Evolutionary conservation across 768 basidiomycete genomes (phyloP).

Genomic region (Tylopilus subfusipes): DNA sequence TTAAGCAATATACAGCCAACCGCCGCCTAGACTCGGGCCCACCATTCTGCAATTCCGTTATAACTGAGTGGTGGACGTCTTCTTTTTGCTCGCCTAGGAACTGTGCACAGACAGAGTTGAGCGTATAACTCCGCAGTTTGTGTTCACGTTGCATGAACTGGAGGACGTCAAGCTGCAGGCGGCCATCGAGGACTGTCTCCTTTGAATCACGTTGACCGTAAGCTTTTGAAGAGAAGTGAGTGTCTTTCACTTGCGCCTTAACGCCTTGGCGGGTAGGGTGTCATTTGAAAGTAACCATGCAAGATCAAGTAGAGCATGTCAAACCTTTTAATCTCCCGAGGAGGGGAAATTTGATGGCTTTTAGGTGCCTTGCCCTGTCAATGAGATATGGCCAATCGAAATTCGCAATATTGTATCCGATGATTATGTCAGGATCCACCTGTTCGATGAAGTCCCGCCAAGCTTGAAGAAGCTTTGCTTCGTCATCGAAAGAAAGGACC

Average conservation of each 20-base stretch:
- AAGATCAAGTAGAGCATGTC: slow-evolving; percentile 5
- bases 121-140: slow-evolving; percentile 93
- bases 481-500: slow-evolving; percentile 79
- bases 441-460: slow-evolving; percentile 89
- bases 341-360: slow-evolving; percentile 61
- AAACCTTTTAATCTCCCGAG: slow-evolving; percentile 75
- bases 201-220: slow-evolving; percentile 97
- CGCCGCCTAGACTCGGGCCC: slow-evolving; percentile 90
- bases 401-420: slow-evolving; percentile 91
- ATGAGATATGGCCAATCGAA: slow-evolving; percentile 98
- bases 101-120: slow-evolving; percentile 97
- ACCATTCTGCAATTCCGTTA: slow-evolving; percentile 96
- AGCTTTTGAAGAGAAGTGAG: slow-evolving; percentile 97
- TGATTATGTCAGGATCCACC: slow-evolving; percentile 93
- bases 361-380: slow-evolving; percentile 85
- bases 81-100: slow-evolving; percentile 99
- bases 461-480: slow-evolving; percentile 65
- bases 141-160: slow-evolving; percentile 99
- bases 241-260: slow-evolving; percentile 80
- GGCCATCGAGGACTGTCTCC: slow-evolving; percentile 85
- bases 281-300: not conserved
- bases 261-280: slow-evolving; percentile 43
- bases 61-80: slow-evolving; percentile 97
- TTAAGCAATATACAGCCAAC: slow-evolving; percentile 95
- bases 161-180: slow-evolving; percentile 91